Base-by-base conservation (phyloP, 805 yeast species). In the Lachancea waltii region DNA sequence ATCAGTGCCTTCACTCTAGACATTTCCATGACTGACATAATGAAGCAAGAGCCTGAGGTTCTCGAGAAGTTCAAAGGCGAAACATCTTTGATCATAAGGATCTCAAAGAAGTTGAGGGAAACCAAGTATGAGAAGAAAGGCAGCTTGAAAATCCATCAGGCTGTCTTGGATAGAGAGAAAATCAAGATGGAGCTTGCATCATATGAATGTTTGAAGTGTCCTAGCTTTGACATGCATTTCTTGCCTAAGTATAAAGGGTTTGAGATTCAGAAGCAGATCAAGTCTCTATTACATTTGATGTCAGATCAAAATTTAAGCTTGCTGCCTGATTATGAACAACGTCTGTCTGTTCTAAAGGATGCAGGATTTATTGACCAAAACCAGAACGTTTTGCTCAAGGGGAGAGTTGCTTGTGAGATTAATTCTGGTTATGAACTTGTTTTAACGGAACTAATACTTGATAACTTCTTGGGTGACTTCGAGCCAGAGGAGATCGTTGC, bases 401-500 rank as follows among this genome's bases (percentile, higher is more conserved):
- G 97, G 23, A 69, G 97, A 44, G 95, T 85, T 33, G 95, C 94
- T 0, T 92, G 95, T 65, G 98, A 92, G 52, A 72, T 85, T 41
- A 85, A 84, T 56, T 73, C 86, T 18, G 97, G 97, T 0, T 86
- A 89, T 76, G 98, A 92, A 60, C 68, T 89, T 40, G 81, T 83
- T 2, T 58, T 92, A 8, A 90, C 98, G 0, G 98, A 92, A 60
- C 69, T 92, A 38, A 76, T 92, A 13, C 69, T 92, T 50, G 95
- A 90, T 53, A 92, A 92, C 62, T 87, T 90, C 66, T 65, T 92
- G 45, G 95, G 90, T 21, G 94, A 86, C 41, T 89, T 84, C 56
- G 94, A 89, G 46, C 87, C 97, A 0, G 96, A 87, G 54, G 98
- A 92, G 60, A 87, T 92, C 45, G 97, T 89, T n/a, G 97, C 97